phyloP scores from a whole-genome alignment of 2,329 filamentous ascomycete genomes.

The Ascomycota sp. region DNA sequence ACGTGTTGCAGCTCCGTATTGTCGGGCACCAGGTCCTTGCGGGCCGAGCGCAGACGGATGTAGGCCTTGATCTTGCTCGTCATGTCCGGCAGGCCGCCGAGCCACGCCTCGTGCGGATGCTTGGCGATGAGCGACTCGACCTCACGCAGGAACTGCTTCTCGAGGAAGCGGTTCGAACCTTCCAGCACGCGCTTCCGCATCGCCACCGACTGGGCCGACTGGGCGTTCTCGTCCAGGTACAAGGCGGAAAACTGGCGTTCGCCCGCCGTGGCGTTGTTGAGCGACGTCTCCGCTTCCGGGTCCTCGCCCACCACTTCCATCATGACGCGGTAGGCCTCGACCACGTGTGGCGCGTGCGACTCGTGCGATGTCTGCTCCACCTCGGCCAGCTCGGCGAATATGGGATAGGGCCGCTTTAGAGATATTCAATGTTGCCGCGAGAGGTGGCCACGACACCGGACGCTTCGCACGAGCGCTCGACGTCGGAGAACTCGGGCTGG shows the following conservation, averaged over 20 bases:
- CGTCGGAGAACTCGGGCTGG: constrained; percentile 45
- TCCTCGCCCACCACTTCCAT: constrained; percentile 61
- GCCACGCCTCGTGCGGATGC: constrained; percentile 70
- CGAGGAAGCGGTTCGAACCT: constrained; percentile 61
- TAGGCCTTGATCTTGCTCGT: constrained; percentile 86
- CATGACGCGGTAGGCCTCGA: constrained; percentile 67
- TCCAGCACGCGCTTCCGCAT: constrained; percentile 63
- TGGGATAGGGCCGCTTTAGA: constrained; percentile 47
- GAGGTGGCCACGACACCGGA: constrained; percentile 21
- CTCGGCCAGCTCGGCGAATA: constrained; percentile 55
- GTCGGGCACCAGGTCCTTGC: constrained; percentile 71
- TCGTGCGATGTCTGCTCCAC: constrained; percentile 53
- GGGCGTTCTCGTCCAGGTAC: constrained; percentile 57
- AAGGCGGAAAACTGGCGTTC: constrained; percentile 58
- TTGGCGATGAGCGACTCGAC: constrained; percentile 61
- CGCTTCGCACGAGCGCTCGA: constrained; percentile 35
- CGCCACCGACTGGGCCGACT: constrained; percentile 39
- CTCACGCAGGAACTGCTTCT: constrained; percentile 60
- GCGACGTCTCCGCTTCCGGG: constrained; percentile 32
- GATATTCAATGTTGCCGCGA: constrained; percentile 40
- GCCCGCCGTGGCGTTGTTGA: constrained; percentile 43
- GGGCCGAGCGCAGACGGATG: constrained; percentile 57
- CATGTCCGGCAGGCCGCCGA: constrained; percentile 73
- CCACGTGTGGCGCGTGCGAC: constrained; percentile 51
- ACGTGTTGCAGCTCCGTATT: constrained; percentile 63